These are phyloP conservation scores for Cylindricascospora bacillispora DNA, from an alignment of 1,139 yeast species.

Conservation along the genomic window DNA sequence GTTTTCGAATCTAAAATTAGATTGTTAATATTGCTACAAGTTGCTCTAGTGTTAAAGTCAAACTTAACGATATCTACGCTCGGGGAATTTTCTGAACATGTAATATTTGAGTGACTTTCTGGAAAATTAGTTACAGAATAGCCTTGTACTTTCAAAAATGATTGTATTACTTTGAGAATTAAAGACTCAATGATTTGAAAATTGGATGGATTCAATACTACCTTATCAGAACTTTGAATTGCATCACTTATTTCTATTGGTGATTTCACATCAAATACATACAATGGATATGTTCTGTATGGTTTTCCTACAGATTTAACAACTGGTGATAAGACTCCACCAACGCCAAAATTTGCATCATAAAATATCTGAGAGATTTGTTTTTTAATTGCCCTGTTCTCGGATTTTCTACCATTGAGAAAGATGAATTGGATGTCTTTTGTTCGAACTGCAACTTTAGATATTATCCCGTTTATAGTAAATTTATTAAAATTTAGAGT, in stretches of 20 bases:
- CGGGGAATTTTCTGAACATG: too few relatives aligned
- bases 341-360: constrained; percentile 16
- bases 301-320: constrained; percentile 24
- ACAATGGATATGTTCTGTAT: constrained; percentile 28
- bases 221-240: constrained; percentile 34
- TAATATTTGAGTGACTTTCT: too few relatives aligned
- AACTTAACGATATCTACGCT: too few relatives aligned
- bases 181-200: constrained; percentile 25
- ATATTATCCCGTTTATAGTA: constrained; percentile 24
- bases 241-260: constrained; percentile 28
- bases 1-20: too few relatives aligned
- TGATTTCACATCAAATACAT: constrained; percentile 28
- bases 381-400: constrained; percentile 18
- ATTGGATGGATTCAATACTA: constrained; percentile 20
- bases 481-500: constrained; percentile 18
- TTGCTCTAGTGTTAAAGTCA: too few relatives aligned
- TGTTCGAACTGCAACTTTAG: constrained; percentile 25
- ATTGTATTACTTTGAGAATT: constrained; percentile 23
- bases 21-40: too few relatives aligned
- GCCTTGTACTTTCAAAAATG: constrained; percentile 24
- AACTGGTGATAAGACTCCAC: constrained; percentile 7
- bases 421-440: constrained; percentile 35
- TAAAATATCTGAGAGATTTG: constrained; percentile 26
- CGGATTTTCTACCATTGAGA: constrained; percentile 32
- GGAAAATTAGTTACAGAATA: too few relatives aligned